Evolutionary conservation across 2,329 filamentous ascomycete species (phyloP).

Genomic region (Phyllosticta citribraziliensis): DNA sequence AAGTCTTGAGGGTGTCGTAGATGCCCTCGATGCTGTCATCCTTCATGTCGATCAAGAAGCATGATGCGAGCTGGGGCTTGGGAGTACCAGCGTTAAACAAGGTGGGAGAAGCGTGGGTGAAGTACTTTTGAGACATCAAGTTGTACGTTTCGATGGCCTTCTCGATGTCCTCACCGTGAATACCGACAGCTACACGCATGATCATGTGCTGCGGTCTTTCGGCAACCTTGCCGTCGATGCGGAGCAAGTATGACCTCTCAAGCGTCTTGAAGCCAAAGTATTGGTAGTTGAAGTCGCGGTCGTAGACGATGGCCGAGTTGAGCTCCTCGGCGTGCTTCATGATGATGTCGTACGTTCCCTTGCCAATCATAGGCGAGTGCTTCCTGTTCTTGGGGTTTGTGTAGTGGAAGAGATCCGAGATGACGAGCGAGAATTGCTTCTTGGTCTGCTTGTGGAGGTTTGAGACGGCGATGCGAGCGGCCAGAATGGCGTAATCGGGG

Average conservation of each 20-base stretch:
- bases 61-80: slow-evolving; percentile 88
- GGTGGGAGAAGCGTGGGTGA: slow-evolving; percentile 95
- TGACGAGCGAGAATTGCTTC: slow-evolving; percentile 97
- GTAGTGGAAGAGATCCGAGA: slow-evolving; percentile 90
- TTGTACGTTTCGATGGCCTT: slow-evolving; percentile 96
- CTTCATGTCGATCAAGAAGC: slow-evolving; percentile 99
- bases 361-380: slow-evolving; percentile 86
- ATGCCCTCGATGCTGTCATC: slow-evolving; percentile 99
- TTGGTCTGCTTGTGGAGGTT: slow-evolving; percentile 99
- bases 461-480: slow-evolving; percentile 94
- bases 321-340: slow-evolving; percentile 96
- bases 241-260: slow-evolving; percentile 93
- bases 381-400: slow-evolving; percentile 86
- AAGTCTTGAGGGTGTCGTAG: slow-evolving; percentile 98
- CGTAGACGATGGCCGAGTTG: slow-evolving; percentile 97
- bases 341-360: slow-evolving; percentile 81
- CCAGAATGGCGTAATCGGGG: slow-evolving; percentile 96
- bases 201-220: slow-evolving; percentile 99
- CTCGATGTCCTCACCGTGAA: slow-evolving; percentile 92
- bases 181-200: slow-evolving; percentile 96
- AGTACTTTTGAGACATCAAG: slow-evolving; percentile 97
- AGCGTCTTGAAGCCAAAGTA: slow-evolving; percentile 99
- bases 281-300: slow-evolving; percentile 99
- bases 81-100: slow-evolving; percentile 97
- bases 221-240: slow-evolving; percentile 89